Evolutionary conservation across 2,329 filamentous ascomycete genomes (phyloP).

Genomic region (Penicillium sp.): DNA sequence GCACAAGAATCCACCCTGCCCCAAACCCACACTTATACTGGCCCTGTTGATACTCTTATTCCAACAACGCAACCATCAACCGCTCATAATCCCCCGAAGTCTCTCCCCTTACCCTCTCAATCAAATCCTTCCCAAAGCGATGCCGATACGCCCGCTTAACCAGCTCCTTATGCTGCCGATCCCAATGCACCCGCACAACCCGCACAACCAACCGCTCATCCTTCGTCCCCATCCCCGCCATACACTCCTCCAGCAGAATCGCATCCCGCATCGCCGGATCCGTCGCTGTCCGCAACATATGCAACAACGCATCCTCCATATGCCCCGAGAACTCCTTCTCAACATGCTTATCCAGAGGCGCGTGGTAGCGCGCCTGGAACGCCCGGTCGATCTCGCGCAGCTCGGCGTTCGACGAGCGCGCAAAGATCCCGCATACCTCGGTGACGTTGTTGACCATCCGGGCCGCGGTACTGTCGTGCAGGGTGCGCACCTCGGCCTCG

Average conservation of each 20-base stretch:
- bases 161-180: constrained; percentile 70
- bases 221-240: constrained; percentile 86
- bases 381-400: constrained; percentile 76
- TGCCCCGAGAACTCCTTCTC: constrained; percentile 85
- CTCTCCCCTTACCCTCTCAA: constrained; percentile 73
- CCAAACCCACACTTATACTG: not conserved
- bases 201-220: constrained; percentile 76
- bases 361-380: constrained; percentile 73
- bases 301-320: constrained; percentile 81
- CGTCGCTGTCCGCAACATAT: constrained; percentile 73
- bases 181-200: constrained; percentile 83
- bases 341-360: constrained; percentile 71
- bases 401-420: constrained; percentile 75
- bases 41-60: constrained; percentile 28
- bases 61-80: constrained; percentile 69
- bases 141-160: constrained; percentile 78
- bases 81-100: constrained; percentile 81
- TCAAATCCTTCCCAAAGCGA: constrained; percentile 68
- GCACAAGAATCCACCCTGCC: not conserved
- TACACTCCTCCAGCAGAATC: constrained; percentile 76
- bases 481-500: constrained; percentile 72
- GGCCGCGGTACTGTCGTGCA: constrained; percentile 76
- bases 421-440: constrained; percentile 74
- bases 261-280: constrained; percentile 88
- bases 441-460: constrained; percentile 52